Conservation (phyloP, 2,329 filamentous ascomycete species). For the Stenocarpella maydis region DNA sequence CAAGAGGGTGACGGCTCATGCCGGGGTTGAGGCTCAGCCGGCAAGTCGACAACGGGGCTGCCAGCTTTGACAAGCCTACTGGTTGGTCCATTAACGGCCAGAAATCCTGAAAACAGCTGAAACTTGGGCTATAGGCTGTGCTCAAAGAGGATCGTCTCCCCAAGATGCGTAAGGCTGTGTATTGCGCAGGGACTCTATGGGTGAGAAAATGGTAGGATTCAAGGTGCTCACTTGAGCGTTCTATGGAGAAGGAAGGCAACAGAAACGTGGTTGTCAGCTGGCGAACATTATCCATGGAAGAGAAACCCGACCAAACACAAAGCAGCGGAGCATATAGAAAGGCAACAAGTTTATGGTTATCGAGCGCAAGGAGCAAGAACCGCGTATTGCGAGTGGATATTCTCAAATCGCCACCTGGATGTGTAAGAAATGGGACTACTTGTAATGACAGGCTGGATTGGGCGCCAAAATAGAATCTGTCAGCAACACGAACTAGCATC, state of each 20-base stretch:
- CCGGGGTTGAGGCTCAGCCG: slow-evolving; percentile 11
- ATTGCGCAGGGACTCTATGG: background rate
- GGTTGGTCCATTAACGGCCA: slow-evolving; percentile 5
- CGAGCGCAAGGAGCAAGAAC: background rate
- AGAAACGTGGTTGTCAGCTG: background rate
- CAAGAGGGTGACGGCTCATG: background rate
- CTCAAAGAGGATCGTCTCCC: background rate
- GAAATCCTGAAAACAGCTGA: background rate
- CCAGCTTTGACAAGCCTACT: background rate
- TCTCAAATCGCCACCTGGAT: background rate
- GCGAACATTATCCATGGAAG: background rate
- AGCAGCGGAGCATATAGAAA: background rate
- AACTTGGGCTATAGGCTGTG: slow-evolving; percentile 1
- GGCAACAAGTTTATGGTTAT: background rate
- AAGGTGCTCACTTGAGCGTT: slow-evolving; percentile 17
- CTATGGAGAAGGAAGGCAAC: background rate
- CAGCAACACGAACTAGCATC: background rate
- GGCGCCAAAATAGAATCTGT: slow-evolving; percentile 10
- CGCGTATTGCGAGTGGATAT: background rate
- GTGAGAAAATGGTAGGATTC: background rate
- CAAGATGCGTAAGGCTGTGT: background rate
- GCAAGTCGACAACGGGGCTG: background rate
- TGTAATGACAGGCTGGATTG: background rate
- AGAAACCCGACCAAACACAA: background rate
- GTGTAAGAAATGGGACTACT: background rate